These are phyloP conservation scores for Geosmithia flava DNA, from an alignment of 2,329 filamentous ascomycete species.

Conservation along the genomic window DNA sequence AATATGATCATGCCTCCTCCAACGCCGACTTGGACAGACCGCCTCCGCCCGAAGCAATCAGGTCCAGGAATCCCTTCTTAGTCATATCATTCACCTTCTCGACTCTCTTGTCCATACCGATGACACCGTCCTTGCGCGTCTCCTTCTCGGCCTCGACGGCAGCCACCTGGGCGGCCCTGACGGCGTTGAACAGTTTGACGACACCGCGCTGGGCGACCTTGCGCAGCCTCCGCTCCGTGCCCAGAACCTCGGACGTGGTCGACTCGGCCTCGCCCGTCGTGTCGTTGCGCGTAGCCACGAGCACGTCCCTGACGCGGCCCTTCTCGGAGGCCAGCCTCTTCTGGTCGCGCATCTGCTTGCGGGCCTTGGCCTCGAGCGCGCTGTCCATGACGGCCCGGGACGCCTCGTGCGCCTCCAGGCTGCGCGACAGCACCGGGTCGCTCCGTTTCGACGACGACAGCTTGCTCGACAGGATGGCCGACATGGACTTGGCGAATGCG, in stretches of 20 bases:
- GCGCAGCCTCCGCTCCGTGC: slow-evolving; percentile 66
- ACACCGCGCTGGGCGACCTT: slow-evolving; percentile 91
- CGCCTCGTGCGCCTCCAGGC: slow-evolving; percentile 59
- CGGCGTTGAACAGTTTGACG: slow-evolving; percentile 91
- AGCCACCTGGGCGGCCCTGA: slow-evolving; percentile 83
- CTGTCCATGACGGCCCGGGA: slow-evolving; percentile 62
- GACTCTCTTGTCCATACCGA: slow-evolving; percentile 69
- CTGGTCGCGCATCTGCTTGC: slow-evolving; percentile 66
- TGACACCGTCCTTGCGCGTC: slow-evolving; percentile 56
- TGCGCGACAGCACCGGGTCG: slow-evolving; percentile 86
- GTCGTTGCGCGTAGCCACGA: slow-evolving; percentile 49
- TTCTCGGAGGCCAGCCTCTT: slow-evolving; percentile 71
- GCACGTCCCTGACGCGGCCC: slow-evolving; percentile 77
- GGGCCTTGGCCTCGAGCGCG: slow-evolving; percentile 71
- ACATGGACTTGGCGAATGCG: slow-evolving; percentile 85
- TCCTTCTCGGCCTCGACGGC: slow-evolving; percentile 65
- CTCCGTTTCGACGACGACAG: slow-evolving; percentile 67
- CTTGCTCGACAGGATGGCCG: slow-evolving; percentile 86
- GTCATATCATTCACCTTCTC: slow-evolving; percentile 92
- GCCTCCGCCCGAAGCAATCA: slow-evolving; percentile 60
- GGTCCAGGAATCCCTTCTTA: slow-evolving; percentile 88
- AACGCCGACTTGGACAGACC: slow-evolving; percentile 45
- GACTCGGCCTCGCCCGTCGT: slow-evolving; percentile 25
- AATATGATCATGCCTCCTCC: slow-evolving; percentile 37
- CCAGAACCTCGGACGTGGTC: slow-evolving; percentile 44